Base-by-base conservation (phyloP, 257 asterid genomes). In the Solanum microdontum region DNA sequence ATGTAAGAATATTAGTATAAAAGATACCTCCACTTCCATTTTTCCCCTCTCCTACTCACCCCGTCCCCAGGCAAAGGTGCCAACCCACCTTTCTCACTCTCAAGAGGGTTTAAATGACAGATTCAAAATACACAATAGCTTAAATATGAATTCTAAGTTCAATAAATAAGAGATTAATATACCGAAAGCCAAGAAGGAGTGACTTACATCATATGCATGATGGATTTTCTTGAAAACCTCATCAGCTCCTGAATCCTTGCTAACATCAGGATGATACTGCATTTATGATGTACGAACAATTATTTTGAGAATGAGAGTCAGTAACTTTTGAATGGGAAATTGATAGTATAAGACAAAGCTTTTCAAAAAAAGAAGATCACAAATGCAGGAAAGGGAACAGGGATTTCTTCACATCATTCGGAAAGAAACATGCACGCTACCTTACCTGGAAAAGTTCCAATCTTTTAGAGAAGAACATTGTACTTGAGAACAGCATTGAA, bases 251-350 rank as follows among this genome's bases (percentile, higher is more conserved):
- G 89, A 87, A 88, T 90, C 93, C 93, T 96, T 96, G 94, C 94
- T 96, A 87, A 95, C 98, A 91, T 95, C 99, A 66, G 98, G 99
- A 90, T 96, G 99, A 91, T 91, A 93, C 99, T 96, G 98, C 92
- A 92, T 86, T 76, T 79, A 40, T 43, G 62, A 77, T 7, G 84
- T 77, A 26, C 24, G 1, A 77, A 24, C 4, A 77, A 77, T 24
- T 24, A 58, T 26, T 28, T 64, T 36, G 9, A 77, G 64, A 13
- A 77, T 13, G 33, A 88, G 83, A 23, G 45, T 66, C 86, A 73
- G 88, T 66, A 39, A 14, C 32, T 84, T 55, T 39, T 69, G 17
- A 5, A 73, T 24, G 1, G 64, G 2, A 32, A 19, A 40, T 14
- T 13, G 36, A 24, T 77, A 40, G 23, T 77, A 12, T 77, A 24